Base-by-base conservation (phyloP, 2,329 filamentous ascomycete species). In the Fusarium sp. region DNA sequence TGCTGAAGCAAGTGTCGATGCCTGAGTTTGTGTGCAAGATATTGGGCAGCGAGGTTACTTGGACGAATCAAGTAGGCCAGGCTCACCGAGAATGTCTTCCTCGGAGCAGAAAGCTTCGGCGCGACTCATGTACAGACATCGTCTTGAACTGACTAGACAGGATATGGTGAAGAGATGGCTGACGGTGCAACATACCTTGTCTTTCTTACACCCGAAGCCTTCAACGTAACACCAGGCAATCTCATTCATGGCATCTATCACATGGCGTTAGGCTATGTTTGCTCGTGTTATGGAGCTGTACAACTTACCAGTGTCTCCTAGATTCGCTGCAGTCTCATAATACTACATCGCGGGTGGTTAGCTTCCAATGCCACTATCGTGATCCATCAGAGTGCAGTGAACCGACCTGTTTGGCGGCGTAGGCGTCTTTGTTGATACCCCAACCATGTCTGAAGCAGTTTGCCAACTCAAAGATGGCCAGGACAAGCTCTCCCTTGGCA, bases 201-300 rank as follows among this genome's bases (percentile, higher is more conserved):
- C 94, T 81, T 98, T 99, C 80, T 94, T 96, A 77, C 94, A 95
- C 34, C 96, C 96, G 81, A 97, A 97, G n/a, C 96, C 96, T 78
- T 98, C 92, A 28, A 97, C 81, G 85, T 96, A 98, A 83, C 96
- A 99, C 93, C 94, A 97, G 37, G 90, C 96, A 56, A 91, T 91
- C 81, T 98, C 95, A 78, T 98, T 97, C 94, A 98, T 97, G 61
- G 94, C 96, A 83, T 99, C 96, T 90, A 73, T 65, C 63, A 58
- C 55, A 45, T 50, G 55, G 65, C 43, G 67, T 61, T 45, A 61
- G 37, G 46, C 61, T 55, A 48, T 49, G 61, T 54, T 57, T 28
- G 23, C 20, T 28, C 20, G 30, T 49, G 30, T 40, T 23, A 25
- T 56, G 25, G 25, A 32, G 25, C 34, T 43, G 46, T 59, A 55